Conservation (phyloP, 1,139 yeast species). For the Pichia cactophila region DNA sequence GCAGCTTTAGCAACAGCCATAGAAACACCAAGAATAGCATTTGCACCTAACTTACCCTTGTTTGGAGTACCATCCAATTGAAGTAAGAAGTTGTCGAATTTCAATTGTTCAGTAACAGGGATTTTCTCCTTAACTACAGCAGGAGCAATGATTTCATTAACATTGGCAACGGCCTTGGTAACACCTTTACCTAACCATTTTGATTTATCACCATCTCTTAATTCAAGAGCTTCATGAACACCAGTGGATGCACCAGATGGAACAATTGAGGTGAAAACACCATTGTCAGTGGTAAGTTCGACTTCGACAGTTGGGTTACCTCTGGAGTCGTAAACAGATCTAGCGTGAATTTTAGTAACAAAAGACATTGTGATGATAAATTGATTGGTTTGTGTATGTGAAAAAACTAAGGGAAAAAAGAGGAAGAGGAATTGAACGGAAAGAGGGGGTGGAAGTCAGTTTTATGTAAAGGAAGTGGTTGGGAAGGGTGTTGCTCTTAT, state of each 20-base stretch:
- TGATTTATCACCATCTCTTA: conserved; percentile 90
- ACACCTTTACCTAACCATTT: conserved; percentile 98
- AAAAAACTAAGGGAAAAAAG: neutral
- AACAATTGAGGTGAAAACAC: conserved; percentile 85
- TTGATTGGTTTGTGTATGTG: neutral
- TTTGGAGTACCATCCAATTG: conserved; percentile 86
- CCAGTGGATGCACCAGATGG: conserved; percentile 98
- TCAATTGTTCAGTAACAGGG: conserved; percentile 71
- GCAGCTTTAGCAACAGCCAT: conserved; percentile 91
- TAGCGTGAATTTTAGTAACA: conserved; percentile 63
- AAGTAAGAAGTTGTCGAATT: conserved; percentile 71
- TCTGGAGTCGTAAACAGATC: conserved; percentile 95
- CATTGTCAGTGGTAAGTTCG: conserved; percentile 77
- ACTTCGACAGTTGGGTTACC: conserved; percentile 99
- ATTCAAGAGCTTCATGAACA: conserved; percentile 88
- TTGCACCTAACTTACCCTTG: conserved; percentile 93
- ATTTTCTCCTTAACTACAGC: conserved; percentile 68
- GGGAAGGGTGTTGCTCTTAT: neutral
- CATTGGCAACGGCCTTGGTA: conserved; percentile 83
- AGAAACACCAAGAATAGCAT: conserved; percentile 92
- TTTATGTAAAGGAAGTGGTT: neutral
- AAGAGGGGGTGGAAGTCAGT: neutral
- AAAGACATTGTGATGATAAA: conserved; percentile 15
- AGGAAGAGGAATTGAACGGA: neutral
- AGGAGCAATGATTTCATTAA: conserved; percentile 83